phyloP scores from a whole-genome alignment of 2,329 filamentous ascomycete species.

The Aspergillus phoenicis region DNA sequence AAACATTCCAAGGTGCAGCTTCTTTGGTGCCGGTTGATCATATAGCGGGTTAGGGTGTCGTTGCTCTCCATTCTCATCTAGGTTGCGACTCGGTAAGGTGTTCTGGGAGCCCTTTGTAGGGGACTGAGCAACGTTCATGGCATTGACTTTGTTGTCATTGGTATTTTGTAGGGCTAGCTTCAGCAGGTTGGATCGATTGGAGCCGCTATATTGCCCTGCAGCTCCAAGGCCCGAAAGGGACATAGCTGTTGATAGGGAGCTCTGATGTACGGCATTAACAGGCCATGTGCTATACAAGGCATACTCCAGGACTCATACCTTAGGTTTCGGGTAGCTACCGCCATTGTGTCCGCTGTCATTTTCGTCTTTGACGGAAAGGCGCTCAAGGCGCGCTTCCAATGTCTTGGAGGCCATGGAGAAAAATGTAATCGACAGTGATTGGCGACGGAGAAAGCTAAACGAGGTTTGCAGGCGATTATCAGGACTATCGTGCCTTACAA shows the following conservation, averaged over 20 bases:
- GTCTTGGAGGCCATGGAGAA: conserved; percentile 70
- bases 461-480: conserved; percentile 10
- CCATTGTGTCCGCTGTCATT: conserved; percentile 65
- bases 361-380: conserved; percentile 85
- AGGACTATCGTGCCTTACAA: neutral
- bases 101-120: conserved; percentile 63
- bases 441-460: conserved; percentile 10
- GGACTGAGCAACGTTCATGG: conserved; percentile 58
- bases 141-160: conserved; percentile 62
- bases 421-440: conserved; percentile 7
- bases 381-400: conserved; percentile 86
- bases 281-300: conserved; percentile 2
- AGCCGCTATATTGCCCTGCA: conserved; percentile 48
- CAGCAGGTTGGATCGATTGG: conserved; percentile 76
- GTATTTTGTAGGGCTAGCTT: conserved; percentile 83
- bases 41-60: conserved; percentile 50
- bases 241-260: conserved; percentile 50
- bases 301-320: conserved; percentile 58
- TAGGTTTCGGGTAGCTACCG: conserved; percentile 69
- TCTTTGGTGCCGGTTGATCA: conserved; percentile 58
- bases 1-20: conserved; percentile 91
- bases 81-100: conserved; percentile 38
- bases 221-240: conserved; percentile 52
- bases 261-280: conserved; percentile 38
- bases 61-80: conserved; percentile 52